Conservation (phyloP, 2,329 filamentous ascomycete genomes). For the Cordyceps fumosorosea region DNA sequence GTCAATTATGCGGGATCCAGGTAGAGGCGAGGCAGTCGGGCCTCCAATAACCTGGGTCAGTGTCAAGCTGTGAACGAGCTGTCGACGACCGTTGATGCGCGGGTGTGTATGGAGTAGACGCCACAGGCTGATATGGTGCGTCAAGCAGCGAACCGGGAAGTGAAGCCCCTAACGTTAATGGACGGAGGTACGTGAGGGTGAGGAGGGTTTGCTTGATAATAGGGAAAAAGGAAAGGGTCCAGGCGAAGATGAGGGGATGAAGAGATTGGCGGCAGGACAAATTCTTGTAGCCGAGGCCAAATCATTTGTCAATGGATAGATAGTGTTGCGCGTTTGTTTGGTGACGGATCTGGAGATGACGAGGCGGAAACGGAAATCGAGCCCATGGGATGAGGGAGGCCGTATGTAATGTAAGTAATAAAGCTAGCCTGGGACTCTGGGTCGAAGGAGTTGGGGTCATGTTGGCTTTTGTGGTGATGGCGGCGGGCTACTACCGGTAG, state of each 20-base stretch:
- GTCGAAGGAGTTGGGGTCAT: background rate
- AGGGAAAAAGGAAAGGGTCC: background rate
- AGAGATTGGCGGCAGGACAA: background rate
- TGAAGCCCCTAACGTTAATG: background rate
- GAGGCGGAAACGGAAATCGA: background rate
- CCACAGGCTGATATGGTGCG: background rate
- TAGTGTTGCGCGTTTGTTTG: background rate
- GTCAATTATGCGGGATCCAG: background rate
- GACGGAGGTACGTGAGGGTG: background rate
- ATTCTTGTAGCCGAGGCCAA: background rate
- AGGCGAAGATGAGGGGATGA: background rate
- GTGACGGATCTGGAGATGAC: background rate
- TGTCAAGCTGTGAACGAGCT: background rate
- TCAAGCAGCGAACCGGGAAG: background rate
- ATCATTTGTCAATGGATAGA: background rate
- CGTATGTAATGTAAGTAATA: background rate
- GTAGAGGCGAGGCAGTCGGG: background rate
- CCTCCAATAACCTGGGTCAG: background rate
- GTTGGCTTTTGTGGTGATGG: slow-evolving; percentile 5
- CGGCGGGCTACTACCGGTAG: background rate
- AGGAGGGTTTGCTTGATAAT: background rate
- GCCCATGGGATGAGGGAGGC: background rate
- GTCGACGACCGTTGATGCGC: background rate
- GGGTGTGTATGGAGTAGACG: background rate
- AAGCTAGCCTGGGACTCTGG: background rate